Percentiles rank a stretch among this genome's conserved stretches.
These are phyloP conservation scores for Spathaspora passalidarum DNA, from an alignment of 805 yeast genomes.

Conservation along the genomic window DNA sequence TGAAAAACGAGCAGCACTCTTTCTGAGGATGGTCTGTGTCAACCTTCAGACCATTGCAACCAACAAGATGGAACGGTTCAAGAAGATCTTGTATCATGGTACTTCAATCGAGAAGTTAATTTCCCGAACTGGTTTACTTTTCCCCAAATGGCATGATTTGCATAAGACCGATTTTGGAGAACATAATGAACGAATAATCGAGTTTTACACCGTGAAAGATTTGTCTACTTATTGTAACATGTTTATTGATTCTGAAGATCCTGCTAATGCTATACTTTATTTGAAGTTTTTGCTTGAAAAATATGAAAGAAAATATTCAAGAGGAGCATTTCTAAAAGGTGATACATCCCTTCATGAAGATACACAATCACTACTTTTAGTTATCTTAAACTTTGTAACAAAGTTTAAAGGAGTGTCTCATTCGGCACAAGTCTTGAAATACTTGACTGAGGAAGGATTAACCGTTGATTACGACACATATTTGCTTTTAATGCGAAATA, in stretches of 20 bases:
- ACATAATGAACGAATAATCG: conserved; percentile 23
- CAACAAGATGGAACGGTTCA: conserved; percentile 15
- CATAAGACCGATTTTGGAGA: conserved; percentile 15
- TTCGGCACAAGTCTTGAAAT: conserved; percentile 30
- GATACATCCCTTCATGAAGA: conserved; percentile 18
- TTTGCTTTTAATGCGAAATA: conserved; percentile 25
- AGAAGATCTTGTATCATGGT: conserved; percentile 24
- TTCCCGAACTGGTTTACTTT: conserved; percentile 33
- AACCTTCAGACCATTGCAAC: conserved; percentile 29
- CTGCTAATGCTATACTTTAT: conserved; percentile 31
- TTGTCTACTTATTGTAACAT: conserved; percentile 20
- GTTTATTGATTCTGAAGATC: conserved; percentile 23
- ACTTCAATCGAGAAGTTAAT: conserved; percentile 29
- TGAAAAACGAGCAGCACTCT: conserved; percentile 19
- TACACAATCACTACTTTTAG: conserved; percentile 24
- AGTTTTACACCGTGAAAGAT: conserved; percentile 28
- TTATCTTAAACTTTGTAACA: conserved; percentile 32
- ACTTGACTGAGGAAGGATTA: conserved; percentile 26
- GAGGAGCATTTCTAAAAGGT: background rate
- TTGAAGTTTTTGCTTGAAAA: conserved; percentile 34
- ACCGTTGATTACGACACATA: conserved; percentile 22
- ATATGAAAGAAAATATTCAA: conserved; percentile 26
- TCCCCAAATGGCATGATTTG: conserved; percentile 37
- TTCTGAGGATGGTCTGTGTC: conserved; percentile 26
- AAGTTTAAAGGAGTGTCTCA: conserved; percentile 33